Evolutionary conservation across 1,284 basidiomycete genomes (phyloP).

Genomic region (Leccinum griseonigrum): DNA sequence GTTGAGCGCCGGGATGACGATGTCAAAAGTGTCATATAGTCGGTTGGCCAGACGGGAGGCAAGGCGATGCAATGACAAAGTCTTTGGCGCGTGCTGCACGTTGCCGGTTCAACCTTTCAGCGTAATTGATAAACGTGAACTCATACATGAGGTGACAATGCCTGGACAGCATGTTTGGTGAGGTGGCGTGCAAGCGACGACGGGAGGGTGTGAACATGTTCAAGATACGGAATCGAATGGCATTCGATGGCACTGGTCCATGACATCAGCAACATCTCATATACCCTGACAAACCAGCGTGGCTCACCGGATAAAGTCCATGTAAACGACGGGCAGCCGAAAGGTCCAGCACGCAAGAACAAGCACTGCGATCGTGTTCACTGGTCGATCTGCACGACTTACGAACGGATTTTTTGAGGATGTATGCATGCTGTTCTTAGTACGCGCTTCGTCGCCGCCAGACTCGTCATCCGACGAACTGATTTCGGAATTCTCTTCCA

Average conservation of each 20-base stretch:
- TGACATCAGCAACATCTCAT: constrained; percentile 7
- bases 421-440: constrained; percentile 10
- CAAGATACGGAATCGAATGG: constrained; percentile 81
- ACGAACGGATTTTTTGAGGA: constrained; percentile 18
- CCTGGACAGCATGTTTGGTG: constrained; percentile 61
- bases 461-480: constrained; percentile 44
- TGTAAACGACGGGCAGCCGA: constrained; percentile 71
- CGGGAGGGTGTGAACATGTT: constrained; percentile 68
- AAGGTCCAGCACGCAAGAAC: constrained; percentile 76
- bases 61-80: constrained; percentile 56
- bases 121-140: constrained; percentile 11
- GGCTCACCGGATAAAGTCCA: constrained; percentile 69
- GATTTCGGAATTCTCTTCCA: constrained; percentile 53
- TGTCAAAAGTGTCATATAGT: constrained; percentile 50
- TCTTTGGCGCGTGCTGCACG: constrained; percentile 60
- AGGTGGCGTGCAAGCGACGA: constrained; percentile 63
- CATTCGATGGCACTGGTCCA: constrained; percentile 62
- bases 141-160: constrained; percentile 65
- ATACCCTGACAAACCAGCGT: neutral
- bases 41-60: constrained; percentile 60
- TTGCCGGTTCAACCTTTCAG: constrained; percentile 11
- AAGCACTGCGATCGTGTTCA: constrained; percentile 63
- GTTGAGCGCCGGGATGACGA: constrained; percentile 80
- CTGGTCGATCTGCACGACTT: constrained; percentile 48
- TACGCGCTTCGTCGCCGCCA: constrained; percentile 25